Percentiles rank a stretch among this genome's conserved stretches.
These are phyloP conservation scores for Nidula microcarpa DNA, from an alignment of 768 basidiomycete species.

Conservation along the genomic window DNA sequence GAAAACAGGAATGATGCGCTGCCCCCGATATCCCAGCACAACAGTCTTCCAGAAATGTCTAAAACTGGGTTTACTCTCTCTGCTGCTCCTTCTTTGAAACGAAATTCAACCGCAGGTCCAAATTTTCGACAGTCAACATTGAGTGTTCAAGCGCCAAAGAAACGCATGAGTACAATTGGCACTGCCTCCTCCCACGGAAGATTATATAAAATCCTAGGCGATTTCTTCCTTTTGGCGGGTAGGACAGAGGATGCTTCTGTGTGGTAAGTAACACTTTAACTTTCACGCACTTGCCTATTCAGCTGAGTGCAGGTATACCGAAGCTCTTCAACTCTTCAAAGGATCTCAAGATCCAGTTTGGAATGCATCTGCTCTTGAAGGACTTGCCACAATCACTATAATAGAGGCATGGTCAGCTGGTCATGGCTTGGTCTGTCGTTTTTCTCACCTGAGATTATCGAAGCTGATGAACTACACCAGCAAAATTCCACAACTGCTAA, in stretches of 20 bases:
- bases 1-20: slow-evolving; percentile 39
- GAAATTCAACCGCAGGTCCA: slow-evolving; percentile 50
- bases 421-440: slow-evolving; percentile 61
- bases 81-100: slow-evolving; percentile 42
- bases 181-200: slow-evolving; percentile 79
- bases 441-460: slow-evolving; percentile 7
- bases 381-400: slow-evolving; percentile 72
- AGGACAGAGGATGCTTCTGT: slow-evolving; percentile 75
- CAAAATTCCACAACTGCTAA: slow-evolving; percentile 47
- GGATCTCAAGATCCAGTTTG: slow-evolving; percentile 74
- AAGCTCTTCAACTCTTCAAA: slow-evolving; percentile 78
- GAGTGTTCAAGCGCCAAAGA: slow-evolving; percentile 45
- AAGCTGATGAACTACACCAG: slow-evolving; percentile 24
- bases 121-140: slow-evolving; percentile 52
- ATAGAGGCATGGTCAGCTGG: slow-evolving; percentile 82
- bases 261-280: slow-evolving; percentile 48
- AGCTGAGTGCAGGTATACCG: slow-evolving; percentile 64
- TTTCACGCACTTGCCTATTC: neutral
- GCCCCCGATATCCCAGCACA: slow-evolving; percentile 43
- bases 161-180: slow-evolving; percentile 61
- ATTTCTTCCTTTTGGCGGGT: slow-evolving; percentile 88
- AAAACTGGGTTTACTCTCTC: slow-evolving; percentile 24
- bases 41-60: slow-evolving; percentile 56
- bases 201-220: slow-evolving; percentile 83
- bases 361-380: slow-evolving; percentile 89